Percentiles rank a stretch among this genome's conserved stretches.
These are phyloP conservation scores for Sugiyamaella marilandica DNA, from an alignment of 805 yeast genomes.

Conservation along the genomic window DNA sequence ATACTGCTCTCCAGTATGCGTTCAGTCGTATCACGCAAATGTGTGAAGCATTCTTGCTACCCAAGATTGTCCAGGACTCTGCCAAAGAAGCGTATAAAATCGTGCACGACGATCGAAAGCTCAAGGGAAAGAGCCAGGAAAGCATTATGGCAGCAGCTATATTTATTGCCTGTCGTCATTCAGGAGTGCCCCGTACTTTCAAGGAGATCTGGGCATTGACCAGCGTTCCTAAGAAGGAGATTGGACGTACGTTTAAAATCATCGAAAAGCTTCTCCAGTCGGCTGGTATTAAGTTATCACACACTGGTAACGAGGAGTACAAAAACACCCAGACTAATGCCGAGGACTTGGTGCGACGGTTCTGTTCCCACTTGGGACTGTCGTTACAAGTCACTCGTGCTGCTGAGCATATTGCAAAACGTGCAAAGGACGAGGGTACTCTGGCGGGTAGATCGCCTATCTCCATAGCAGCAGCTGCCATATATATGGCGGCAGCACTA, in stretches of 20 bases:
- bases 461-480: slow-evolving; percentile 95
- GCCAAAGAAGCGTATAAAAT: slow-evolving; percentile 94
- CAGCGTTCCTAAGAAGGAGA: slow-evolving; percentile 88
- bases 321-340: slow-evolving; percentile 84
- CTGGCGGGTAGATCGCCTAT: slow-evolving; percentile 96
- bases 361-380: slow-evolving; percentile 91
- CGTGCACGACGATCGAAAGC: slow-evolving; percentile 78
- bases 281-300: slow-evolving; percentile 35
- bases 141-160: slow-evolving; percentile 96
- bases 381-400: slow-evolving; percentile 80
- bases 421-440: slow-evolving; percentile 86
- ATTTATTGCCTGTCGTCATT: slow-evolving; percentile 88
- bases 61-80: slow-evolving; percentile 93
- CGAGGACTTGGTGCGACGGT: slow-evolving; percentile 90
- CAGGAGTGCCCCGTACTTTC: slow-evolving; percentile 89
- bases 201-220: slow-evolving; percentile 95
- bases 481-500: slow-evolving; percentile 88
- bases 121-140: slow-evolving; percentile 89
- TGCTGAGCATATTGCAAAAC: slow-evolving; percentile 87
- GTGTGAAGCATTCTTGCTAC: slow-evolving; percentile 95
- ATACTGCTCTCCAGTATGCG: slow-evolving; percentile 81
- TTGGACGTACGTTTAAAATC: slow-evolving; percentile 83
- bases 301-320: slow-evolving; percentile 40
- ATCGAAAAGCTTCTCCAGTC: slow-evolving; percentile 61
- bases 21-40: slow-evolving; percentile 87